Evolutionary conservation across 306 rosid species (phyloP).

Genomic region (Prosopis cineraria): DNA sequence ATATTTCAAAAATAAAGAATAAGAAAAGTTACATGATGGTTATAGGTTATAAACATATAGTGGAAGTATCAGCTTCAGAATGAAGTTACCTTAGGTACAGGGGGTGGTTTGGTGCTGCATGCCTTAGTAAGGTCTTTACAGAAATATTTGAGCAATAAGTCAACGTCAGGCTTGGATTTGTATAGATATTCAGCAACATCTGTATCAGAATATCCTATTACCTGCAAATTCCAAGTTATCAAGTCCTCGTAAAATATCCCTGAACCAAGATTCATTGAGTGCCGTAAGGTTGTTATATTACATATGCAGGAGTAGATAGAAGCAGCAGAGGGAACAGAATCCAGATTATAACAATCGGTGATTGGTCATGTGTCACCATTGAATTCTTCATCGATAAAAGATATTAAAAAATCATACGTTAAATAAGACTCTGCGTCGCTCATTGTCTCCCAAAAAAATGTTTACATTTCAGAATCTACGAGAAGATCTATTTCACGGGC

Average conservation of each 20-base stretch:
- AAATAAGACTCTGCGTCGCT: not conserved
- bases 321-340: conserved; percentile 5
- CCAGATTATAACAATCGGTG: not conserved
- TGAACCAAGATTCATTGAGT: not conserved
- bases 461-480: conserved; percentile 7
- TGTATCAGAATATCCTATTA: conserved; percentile 87
- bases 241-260: conserved; percentile 11
- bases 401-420: too few species aligned
- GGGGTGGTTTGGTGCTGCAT: conserved; percentile 81
- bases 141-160: conserved; percentile 62
- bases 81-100: conserved; percentile 81
- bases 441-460: conserved; percentile 7
- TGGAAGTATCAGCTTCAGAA: conserved; percentile 33
- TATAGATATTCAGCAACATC: conserved; percentile 90
- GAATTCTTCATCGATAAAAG: not conserved
- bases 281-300: not conserved
- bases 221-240: conserved; percentile 52
- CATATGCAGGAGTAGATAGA: not conserved
- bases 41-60: conserved; percentile 17
- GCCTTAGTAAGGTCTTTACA: conserved; percentile 78
- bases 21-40: not conserved
- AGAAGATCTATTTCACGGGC: not conserved
- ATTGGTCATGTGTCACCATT: not conserved
- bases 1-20: not conserved
- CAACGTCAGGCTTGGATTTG: conserved; percentile 63